These are phyloP conservation scores for Metahyphopichia silvanorum DNA, from an alignment of 805 yeast species.

Conservation along the genomic window DNA sequence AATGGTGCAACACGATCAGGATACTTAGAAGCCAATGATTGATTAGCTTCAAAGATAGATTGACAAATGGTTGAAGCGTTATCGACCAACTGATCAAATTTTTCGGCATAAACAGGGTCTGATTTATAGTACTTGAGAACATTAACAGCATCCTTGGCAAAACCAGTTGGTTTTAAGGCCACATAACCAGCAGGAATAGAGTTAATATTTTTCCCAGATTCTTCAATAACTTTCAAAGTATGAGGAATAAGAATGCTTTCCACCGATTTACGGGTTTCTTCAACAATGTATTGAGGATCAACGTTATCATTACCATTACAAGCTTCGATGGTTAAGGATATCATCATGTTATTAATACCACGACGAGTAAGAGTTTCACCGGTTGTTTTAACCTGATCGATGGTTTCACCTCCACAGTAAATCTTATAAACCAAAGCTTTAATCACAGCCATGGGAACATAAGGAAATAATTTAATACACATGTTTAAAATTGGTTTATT, in stretches of 20 bases:
- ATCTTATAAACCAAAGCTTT: slow-evolving; percentile 73
- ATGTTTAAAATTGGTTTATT: slow-evolving; percentile 59
- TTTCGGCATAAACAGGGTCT: slow-evolving; percentile 35
- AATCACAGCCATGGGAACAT: slow-evolving; percentile 67
- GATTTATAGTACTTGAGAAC: slow-evolving; percentile 65
- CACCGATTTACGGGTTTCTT: slow-evolving; percentile 64
- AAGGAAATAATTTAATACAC: slow-evolving; percentile 67
- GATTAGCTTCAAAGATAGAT: slow-evolving; percentile 53
- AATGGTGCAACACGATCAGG: slow-evolving; percentile 71
- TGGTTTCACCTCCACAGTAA: slow-evolving; percentile 88
- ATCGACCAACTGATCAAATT: slow-evolving; percentile 57
- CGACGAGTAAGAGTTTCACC: slow-evolving; percentile 64
- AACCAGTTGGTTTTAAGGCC: slow-evolving; percentile 91
- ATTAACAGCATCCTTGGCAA: slow-evolving; percentile 71
- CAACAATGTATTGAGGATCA: slow-evolving; percentile 56
- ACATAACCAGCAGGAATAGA: slow-evolving; percentile 86
- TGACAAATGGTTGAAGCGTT: slow-evolving; percentile 66
- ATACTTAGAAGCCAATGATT: slow-evolving; percentile 42
- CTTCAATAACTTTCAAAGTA: slow-evolving; percentile 54
- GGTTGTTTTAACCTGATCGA: slow-evolving; percentile 64
- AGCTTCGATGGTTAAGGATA: slow-evolving; percentile 91
- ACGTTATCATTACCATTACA: slow-evolving; percentile 72
- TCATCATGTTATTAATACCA: slow-evolving; percentile 91
- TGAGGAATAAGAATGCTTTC: slow-evolving; percentile 68
- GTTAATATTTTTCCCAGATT: slow-evolving; percentile 48